Evolutionary conservation across 2,329 filamentous ascomycete species (phyloP), one percentile per base, ranked within the genome.

Genomic region (Amauroascus niger): DNA sequence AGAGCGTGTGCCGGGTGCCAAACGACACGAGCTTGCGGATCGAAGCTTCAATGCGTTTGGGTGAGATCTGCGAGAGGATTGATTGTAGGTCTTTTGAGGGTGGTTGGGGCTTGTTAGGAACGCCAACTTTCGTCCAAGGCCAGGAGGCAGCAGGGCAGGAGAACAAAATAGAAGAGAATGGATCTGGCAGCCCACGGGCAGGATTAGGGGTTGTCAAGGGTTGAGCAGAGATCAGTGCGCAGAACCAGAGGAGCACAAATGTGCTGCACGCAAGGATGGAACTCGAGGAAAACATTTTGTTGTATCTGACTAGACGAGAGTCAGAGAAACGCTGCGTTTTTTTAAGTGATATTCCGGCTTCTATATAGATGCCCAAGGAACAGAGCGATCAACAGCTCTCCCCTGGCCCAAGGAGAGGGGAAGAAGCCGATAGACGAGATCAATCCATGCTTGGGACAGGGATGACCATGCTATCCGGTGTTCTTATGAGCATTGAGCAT

Each of bases 21-120:
- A 55, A 55, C 9, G 53, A 55, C 22, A 55, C 53, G 39, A 55
- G 41, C 30, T 55, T 55, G 40, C 22, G 48, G 13, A 55, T 47
- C 7, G 47, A 46, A 37, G 47, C 48, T 32, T 55, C 53, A 13
- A 55, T 55, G 30, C 48, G 47, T 41, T 41, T 40, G 2, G 47
- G 47, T 22, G 53, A 55, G 40, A 55, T 52, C 22, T 55, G 53
- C 22, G 48, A 51, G 20, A 55, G 35, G 16, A 55, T 52, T 11
- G 24, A 47, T 32, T 37, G 18, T 18, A 55, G 48, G 14, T 51
- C 53, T 14, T 47, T 51, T 16, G 47, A 51, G 11, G 53, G 53
- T 3, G 40, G 24, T 33, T 55, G 53, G 16, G 53, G 48, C 45
- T 13, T 47, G 33, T 55, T 55, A 11, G 41, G 48, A 18, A 20